Conservation (phyloP, 495 filamentous ascomycete genomes). For the Acidiella bohemica region DNA sequence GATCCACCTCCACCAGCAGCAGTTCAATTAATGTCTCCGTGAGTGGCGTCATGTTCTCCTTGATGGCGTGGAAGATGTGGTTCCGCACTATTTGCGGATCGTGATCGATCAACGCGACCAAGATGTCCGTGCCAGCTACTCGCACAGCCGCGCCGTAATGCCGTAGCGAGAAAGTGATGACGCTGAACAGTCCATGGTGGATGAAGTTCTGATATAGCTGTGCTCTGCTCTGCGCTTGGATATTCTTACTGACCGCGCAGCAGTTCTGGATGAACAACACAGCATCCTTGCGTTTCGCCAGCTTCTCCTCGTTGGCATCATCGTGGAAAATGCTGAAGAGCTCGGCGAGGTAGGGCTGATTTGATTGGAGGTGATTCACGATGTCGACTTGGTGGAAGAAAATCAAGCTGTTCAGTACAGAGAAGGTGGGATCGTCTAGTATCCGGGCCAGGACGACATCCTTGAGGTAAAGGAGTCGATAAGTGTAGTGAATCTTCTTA, state of each 20-base stretch:
- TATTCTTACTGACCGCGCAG: slow-evolving; percentile 83
- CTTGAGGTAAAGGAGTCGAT: slow-evolving; percentile 93
- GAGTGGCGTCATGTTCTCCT: slow-evolving; percentile 70
- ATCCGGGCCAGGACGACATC: slow-evolving; percentile 94
- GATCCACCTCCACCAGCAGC: slow-evolving; percentile 76
- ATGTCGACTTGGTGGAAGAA: slow-evolving; percentile 99
- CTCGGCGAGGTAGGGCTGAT: slow-evolving; percentile 63
- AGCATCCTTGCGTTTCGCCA: slow-evolving; percentile 75
- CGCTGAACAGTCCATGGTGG: slow-evolving; percentile 66
- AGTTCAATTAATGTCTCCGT: slow-evolving; percentile 92
- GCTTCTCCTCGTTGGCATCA: slow-evolving; percentile 34
- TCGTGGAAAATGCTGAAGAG: slow-evolving; percentile 79
- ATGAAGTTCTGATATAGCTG: slow-evolving; percentile 84
- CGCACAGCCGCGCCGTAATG: slow-evolving; percentile 73
- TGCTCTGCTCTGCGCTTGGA: slow-evolving; percentile 68
- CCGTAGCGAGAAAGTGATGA: slow-evolving; percentile 82
- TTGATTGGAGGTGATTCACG: slow-evolving; percentile 76
- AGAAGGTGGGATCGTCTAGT: slow-evolving; percentile 93
- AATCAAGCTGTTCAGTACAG: slow-evolving; percentile 91
- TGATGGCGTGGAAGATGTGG: slow-evolving; percentile 82
- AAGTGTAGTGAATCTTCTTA: slow-evolving; percentile 90
- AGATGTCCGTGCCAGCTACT: slow-evolving; percentile 84
- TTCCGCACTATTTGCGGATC: slow-evolving; percentile 86
- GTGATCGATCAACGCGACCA: slow-evolving; percentile 90
- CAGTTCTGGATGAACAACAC: slow-evolving; percentile 96